These are phyloP conservation scores for Fusarium newnesense DNA, from an alignment of 2,329 filamentous ascomycete genomes.

Conservation along the genomic window DNA sequence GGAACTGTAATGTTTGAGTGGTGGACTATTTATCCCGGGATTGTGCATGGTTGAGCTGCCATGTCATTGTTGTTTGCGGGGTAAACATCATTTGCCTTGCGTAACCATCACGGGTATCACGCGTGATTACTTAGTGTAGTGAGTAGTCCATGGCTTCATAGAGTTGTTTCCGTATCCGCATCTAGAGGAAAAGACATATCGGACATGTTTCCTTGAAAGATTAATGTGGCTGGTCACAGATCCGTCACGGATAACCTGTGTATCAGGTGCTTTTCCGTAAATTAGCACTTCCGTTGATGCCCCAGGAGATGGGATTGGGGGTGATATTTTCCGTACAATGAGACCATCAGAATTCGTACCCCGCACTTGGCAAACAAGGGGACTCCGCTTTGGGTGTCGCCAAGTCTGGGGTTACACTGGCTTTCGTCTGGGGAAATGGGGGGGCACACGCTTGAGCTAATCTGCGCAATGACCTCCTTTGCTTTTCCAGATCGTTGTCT, in stretches of 20 bases:
- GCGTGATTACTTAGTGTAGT: background rate
- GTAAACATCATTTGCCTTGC: slow-evolving; percentile 1
- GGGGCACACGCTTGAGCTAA: slow-evolving; percentile 3
- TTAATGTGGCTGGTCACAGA: slow-evolving; percentile 9
- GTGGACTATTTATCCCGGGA: slow-evolving; percentile 30
- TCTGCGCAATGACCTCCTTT: slow-evolving; percentile 1
- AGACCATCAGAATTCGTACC: slow-evolving; percentile 21
- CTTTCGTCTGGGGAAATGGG: slow-evolving; percentile 26
- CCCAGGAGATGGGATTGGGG: background rate
- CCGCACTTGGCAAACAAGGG: slow-evolving; percentile 27
- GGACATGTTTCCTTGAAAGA: slow-evolving; percentile 13
- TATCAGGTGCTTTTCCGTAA: slow-evolving; percentile 30
- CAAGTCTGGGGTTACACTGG: slow-evolving; percentile 30
- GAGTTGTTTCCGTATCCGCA: slow-evolving; percentile 16
- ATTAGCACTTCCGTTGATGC: background rate
- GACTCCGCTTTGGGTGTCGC: slow-evolving; percentile 17
- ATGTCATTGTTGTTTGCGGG: slow-evolving; percentile 3
- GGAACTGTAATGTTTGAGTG: slow-evolving; percentile 15
- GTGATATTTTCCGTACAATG: slow-evolving; percentile 29
- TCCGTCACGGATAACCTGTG: slow-evolving; percentile 17
- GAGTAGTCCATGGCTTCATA: background rate
- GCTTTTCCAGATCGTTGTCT: slow-evolving; percentile 5
- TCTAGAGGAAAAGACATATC: slow-evolving; percentile 16
- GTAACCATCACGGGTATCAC: background rate
- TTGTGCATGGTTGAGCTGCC: background rate